Base-by-base conservation (phyloP, 2,329 filamentous ascomycete species). In the Stachybotrys echinatus region DNA sequence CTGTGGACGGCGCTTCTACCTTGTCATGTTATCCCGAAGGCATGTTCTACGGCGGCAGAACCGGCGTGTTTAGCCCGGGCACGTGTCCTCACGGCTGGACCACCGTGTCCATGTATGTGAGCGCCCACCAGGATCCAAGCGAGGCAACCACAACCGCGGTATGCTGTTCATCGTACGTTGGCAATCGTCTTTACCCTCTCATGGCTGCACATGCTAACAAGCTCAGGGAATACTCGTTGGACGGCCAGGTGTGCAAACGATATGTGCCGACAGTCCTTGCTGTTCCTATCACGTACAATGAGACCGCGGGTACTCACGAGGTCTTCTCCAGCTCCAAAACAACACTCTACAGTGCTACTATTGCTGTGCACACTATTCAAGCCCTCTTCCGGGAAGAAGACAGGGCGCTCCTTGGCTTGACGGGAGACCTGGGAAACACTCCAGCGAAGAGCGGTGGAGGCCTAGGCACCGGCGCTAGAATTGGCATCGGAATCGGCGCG, bases 1-100 rank as follows among this genome's bases (percentile, higher is more conserved):
- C 70, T 7, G 59, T 64, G 19, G 51, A 61, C n/a, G 65, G 59
- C 10, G 67, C 66, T 6, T 68, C 59, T 23, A 69, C 67, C 2
- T 55, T 71, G 43, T 70, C 69, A 3, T 72, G 69, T 50, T 72
- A 72, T 50, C 69, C 69, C 1, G 60, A 68, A 34, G 64, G 65
- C 54, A 72, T 72, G 69, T 71, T 72, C 48, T 57, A 55, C 5
- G 59, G 61, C 14, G 64, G 60, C 12, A 61, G 63, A 19, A 71
- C 66, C 4, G 69, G 69, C 20, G 63, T 70, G 5, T 72, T 70
- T 34, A 71, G 69, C 45, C 69, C 69, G 10, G 69, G 61, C 3
- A 67, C 66, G 22, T 72, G 69, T 43, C 69, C 69, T 37, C 59
- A 62, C 50, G 67, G 69, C 22, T 72, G 69, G 69, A 70, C 67